Evolutionary conservation across 2,329 filamentous ascomycete genomes (phyloP).

Genomic region (Aspergillus phoenicis): DNA sequence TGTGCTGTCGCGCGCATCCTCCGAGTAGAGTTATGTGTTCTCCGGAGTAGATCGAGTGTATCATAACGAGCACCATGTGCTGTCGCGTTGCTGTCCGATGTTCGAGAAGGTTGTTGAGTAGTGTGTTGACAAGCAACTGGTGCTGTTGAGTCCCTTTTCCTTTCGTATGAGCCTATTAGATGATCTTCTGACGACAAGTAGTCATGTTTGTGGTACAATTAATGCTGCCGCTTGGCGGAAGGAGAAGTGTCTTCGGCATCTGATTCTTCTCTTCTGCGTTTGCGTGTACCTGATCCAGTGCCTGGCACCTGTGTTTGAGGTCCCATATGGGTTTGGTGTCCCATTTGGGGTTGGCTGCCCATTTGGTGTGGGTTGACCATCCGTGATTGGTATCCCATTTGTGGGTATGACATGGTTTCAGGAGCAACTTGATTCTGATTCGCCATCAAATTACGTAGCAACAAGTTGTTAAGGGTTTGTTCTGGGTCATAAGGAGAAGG

Average conservation of each 20-base stretch:
- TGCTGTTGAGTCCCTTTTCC: not conserved
- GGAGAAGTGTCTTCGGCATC: not conserved
- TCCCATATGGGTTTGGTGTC: no score
- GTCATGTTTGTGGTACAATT: not conserved
- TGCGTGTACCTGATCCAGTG: not conserved
- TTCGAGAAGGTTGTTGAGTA: not conserved
- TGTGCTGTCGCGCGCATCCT: not conserved
- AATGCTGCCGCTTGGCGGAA: not conserved
- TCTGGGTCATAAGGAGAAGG: not conserved
- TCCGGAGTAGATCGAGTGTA: not conserved
- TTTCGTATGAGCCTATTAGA: not conserved
- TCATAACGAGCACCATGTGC: not conserved
- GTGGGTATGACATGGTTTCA: no score
- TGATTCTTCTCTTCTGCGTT: not conserved
- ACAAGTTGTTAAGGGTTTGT: not conserved
- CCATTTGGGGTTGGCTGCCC: no score
- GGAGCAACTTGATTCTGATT: not conserved
- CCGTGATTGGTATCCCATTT: not conserved
- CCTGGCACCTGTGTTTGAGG: not conserved
- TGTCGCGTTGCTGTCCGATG: not conserved
- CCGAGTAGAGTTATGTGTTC: not conserved
- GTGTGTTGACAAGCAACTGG: not conserved
- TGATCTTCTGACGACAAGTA: not conserved
- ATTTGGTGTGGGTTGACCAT: no score
- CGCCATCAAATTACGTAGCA: not conserved